Evolutionary conservation across 1,284 basidiomycete species (phyloP).

Genomic region (Porogramme epimiltina): DNA sequence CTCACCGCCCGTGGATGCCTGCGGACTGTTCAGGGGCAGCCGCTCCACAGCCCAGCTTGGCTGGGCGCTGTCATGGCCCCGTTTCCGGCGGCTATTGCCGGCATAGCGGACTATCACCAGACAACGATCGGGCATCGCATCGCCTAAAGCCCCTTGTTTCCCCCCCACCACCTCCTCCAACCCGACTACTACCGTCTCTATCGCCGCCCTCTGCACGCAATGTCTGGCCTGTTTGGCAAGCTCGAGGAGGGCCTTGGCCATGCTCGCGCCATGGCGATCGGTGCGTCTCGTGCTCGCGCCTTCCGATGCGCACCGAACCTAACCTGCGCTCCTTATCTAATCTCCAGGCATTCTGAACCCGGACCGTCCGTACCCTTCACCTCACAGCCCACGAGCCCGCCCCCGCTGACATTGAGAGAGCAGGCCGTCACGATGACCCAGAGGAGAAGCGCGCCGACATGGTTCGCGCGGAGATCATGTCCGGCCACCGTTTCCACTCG

Average conservation of each 20-base stretch:
- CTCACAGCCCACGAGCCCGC: slow-evolving; percentile 2
- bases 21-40: too few species aligned
- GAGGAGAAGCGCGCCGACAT: slow-evolving; percentile 69
- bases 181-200: too few species aligned
- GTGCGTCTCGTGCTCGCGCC: slow-evolving; percentile 2
- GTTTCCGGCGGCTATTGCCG: too few species aligned
- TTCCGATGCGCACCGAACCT: neutral
- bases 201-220: too few species aligned
- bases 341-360: slow-evolving; percentile 53
- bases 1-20: too few species aligned
- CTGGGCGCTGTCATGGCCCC: too few species aligned
- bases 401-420: neutral
- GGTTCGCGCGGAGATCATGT: slow-evolving; percentile 71
- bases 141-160: too few species aligned
- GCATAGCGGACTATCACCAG: too few species aligned
- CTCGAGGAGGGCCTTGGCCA: slow-evolving; percentile 32
- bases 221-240: slow-evolving; percentile 21
- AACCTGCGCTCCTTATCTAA: slow-evolving; percentile 7
- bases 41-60: too few species aligned
- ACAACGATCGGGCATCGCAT: too few species aligned
- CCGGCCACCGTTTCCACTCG: slow-evolving; percentile 80
- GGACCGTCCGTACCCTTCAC: slow-evolving; percentile 49
- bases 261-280: slow-evolving; percentile 32
- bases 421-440: slow-evolving; percentile 77
- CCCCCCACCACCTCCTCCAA: too few species aligned